Evolutionary conservation across 164 flowering plant species (phyloP).

Genomic region (Paratinospora sagittata): DNA sequence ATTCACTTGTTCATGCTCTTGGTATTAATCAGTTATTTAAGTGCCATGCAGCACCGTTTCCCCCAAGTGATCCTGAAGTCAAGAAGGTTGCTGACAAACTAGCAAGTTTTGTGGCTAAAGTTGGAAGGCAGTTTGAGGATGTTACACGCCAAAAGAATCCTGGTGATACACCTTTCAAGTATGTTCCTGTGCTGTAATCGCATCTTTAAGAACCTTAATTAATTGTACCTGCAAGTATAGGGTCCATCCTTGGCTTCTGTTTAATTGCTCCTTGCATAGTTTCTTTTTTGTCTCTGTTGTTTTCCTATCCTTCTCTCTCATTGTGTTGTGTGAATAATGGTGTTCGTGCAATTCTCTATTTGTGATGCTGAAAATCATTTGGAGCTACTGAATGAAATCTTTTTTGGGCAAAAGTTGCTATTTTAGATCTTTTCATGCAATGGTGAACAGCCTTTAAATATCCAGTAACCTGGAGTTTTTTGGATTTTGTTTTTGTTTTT

Average conservation of each 20-base stretch:
- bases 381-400: too few species aligned
- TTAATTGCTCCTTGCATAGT: not conserved
- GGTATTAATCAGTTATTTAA: conserved; percentile 99
- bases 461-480: too few species aligned
- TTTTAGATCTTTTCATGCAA: too few species aligned
- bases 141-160: conserved; percentile 87
- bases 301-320: not conserved
- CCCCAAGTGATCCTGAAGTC: conserved; percentile 88
- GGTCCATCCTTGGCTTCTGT: not conserved
- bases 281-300: not conserved
- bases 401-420: too few species aligned
- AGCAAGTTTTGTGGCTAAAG: conserved; percentile 96
- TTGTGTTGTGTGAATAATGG: not conserved
- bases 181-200: conserved; percentile 20
- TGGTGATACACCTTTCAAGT: conserved; percentile 96
- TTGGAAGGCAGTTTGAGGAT: conserved; percentile 93
- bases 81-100: conserved; percentile 94
- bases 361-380: too few species aligned
- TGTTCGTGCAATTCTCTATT: too few species aligned
- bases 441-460: too few species aligned
- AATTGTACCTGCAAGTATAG: not conserved
- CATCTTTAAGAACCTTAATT: not conserved
- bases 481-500: too few species aligned
- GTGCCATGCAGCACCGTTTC: conserved; percentile 96
- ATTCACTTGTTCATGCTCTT: conserved; percentile 89